Evolutionary conservation across 179 eudicot genomes (phyloP), one percentile per base, ranked within the genome.

Genomic region (Drosera spatulata): DNA sequence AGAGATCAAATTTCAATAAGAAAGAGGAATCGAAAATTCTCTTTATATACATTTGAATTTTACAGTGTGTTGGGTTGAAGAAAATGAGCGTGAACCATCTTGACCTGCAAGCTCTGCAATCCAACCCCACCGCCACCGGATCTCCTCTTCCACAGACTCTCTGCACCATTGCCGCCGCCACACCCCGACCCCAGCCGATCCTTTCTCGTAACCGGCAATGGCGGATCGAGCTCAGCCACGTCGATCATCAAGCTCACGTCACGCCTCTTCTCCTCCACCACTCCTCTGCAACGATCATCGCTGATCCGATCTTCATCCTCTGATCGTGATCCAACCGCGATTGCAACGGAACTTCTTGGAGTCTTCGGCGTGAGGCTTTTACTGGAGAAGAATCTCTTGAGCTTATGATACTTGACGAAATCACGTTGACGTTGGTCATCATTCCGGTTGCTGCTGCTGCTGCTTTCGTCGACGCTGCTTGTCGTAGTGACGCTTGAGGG

Each of bases 171-270:
- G 38, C 67, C 61, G 2, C 22, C 50, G 14, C 33, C 47, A 41
- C 37, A 56, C 53, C 59, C 41, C 46, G 54, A 14, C 58, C 11
- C 1, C 33, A 22, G 42, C 60, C 51, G 43, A 60, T 5, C 69
- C 66, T 62, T 65, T 72, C 75, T 83, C 53, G 76, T 68, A 70
- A 88, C 96, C 60, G 96, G 96, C 76, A 88, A 75, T 45, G 94
- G 96, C 40, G 96, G 94, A 78, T 88, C 96, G 69, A 88, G 46
- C 13, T 77, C 82, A 0, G 64, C 73, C n/a, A 88, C 58, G 53
- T 85, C 70, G 53, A 82, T 51, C 49, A 52, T 65, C 62, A 49
- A 47, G 10, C 39, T 12, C 11, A n/a, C 53, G 3, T 8, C 45
- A 56, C 10, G 22, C 37, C 59, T 67, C 44, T 71, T 66, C n/a